A percentile compares a stretch with the other conserved stretches of the same genome.
These are phyloP conservation scores for Cryphonectria nitschkei DNA, from an alignment of 2,329 filamentous ascomycete genomes.

Conservation along the genomic window DNA sequence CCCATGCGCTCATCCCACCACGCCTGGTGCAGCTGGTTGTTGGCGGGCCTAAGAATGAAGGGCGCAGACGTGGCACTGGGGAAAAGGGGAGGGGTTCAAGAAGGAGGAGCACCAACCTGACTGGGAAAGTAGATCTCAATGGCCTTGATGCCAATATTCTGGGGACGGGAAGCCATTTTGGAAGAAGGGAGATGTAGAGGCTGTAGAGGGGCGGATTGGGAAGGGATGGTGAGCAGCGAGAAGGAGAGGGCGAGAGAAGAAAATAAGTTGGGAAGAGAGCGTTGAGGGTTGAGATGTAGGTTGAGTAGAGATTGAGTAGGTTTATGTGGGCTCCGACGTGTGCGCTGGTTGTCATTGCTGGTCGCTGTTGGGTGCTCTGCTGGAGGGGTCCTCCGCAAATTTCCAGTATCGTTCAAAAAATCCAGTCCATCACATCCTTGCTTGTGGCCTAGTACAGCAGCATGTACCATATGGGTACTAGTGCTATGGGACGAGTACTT, in stretches of 20 bases:
- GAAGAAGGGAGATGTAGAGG: background rate
- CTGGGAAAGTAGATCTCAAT: conserved; percentile 87
- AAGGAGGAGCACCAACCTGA: conserved; percentile 64
- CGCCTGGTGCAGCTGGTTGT: background rate
- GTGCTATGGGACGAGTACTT: background rate
- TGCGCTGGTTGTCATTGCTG: background rate
- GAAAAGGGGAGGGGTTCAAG: background rate
- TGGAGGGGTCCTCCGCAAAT: conserved; percentile 11
- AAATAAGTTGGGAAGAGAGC: background rate
- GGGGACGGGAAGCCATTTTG: conserved; percentile 74
- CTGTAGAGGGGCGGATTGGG: conserved; percentile 9
- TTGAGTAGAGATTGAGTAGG: background rate
- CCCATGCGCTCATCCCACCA: background rate
- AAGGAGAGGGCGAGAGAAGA: background rate
- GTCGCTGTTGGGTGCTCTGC: background rate
- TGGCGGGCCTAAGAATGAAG: background rate
- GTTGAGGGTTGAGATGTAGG: background rate
- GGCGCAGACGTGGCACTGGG: conserved; percentile 5
- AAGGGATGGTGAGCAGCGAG: conserved; percentile 19
- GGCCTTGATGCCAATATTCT: conserved; percentile 92
- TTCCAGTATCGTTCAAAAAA: conserved; percentile 1
- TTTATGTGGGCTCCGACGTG: background rate
- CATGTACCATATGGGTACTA: background rate
- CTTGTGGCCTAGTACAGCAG: background rate
- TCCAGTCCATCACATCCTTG: background rate